Percentiles rank a stretch among this genome's conserved stretches.
Conservation (phyloP, 371 early-diverging fungal species). For the Mortierella sp. region DNA sequence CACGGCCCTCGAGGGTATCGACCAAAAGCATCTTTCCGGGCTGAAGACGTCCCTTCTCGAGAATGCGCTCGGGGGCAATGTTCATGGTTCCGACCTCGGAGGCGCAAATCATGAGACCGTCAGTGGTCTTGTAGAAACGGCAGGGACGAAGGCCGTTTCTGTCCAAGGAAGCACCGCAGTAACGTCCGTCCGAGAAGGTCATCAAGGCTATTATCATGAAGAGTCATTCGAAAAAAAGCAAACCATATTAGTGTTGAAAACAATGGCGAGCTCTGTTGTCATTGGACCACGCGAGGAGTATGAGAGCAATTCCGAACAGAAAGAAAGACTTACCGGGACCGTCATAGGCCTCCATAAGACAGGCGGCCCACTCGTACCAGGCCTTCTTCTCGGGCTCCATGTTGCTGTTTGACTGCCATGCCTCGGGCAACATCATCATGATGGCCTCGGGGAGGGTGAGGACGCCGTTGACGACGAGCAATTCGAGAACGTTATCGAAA, state of each 20-base stretch:
- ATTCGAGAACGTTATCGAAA: constrained; percentile 96
- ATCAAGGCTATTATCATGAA: constrained; percentile 77
- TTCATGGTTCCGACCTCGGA: constrained; percentile 95
- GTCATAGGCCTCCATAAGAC: constrained; percentile 98
- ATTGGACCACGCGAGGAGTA: not conserved
- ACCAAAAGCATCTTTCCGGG: constrained; percentile 98
- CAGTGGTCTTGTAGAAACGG: constrained; percentile 92
- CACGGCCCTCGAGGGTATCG: constrained; percentile 91
- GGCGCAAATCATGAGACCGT: constrained; percentile 96
- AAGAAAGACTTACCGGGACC: constrained; percentile 73
- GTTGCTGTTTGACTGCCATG: constrained; percentile 91
- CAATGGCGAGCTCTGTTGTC: constrained; percentile 1
- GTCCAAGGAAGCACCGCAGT: constrained; percentile 95
- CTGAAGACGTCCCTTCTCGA: constrained; percentile 93
- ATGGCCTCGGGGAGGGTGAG: constrained; percentile 94
- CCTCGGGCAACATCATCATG: constrained; percentile 98
- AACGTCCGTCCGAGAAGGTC: constrained; percentile 96
- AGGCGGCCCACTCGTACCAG: constrained; percentile 97
- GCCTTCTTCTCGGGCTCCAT: constrained; percentile 91
- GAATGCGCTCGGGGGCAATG: constrained; percentile 85
- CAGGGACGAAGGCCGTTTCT: constrained; percentile 98
- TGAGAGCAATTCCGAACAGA: not conserved
- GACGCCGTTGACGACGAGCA: constrained; percentile 91
- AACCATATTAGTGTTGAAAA: not conserved
- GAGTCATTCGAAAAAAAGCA: not conserved